A percentile compares a stretch with the other conserved stretches of the same genome.
Evolutionary conservation across 1,139 yeast species (phyloP).

Genomic region (Taphrina communis): DNA sequence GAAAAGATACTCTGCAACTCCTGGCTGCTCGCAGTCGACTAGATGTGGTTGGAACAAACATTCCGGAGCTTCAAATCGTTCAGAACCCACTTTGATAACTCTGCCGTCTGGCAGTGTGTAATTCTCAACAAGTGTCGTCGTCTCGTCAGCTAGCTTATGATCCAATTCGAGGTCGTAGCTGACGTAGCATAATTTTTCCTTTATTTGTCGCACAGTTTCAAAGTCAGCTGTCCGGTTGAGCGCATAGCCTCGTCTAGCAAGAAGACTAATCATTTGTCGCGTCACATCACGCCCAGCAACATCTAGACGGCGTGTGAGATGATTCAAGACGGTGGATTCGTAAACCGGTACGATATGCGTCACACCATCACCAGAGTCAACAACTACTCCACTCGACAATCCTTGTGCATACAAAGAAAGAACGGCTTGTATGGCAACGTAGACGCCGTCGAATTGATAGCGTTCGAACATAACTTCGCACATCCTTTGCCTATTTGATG

Average conservation of each 20-base stretch:
- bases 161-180: slow-evolving; percentile 92
- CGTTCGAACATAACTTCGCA: slow-evolving; percentile 97
- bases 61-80: slow-evolving; percentile 97
- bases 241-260: slow-evolving; percentile 95
- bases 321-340: slow-evolving; percentile 93
- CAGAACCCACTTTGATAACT: slow-evolving; percentile 89
- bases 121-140: slow-evolving; percentile 87
- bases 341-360: slow-evolving; percentile 98
- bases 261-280: slow-evolving; percentile 83
- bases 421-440: slow-evolving; percentile 98
- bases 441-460: slow-evolving; percentile 93
- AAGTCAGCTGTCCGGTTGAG: slow-evolving; percentile 98
- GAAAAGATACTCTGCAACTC: slow-evolving; percentile 89
- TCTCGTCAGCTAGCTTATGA: slow-evolving; percentile 83
- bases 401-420: slow-evolving; percentile 91
- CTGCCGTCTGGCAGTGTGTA: slow-evolving; percentile 94
- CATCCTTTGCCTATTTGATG: slow-evolving; percentile 91
- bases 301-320: slow-evolving; percentile 87
- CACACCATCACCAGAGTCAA: slow-evolving; percentile 93
- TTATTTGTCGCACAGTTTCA: slow-evolving; percentile 96
- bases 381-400: slow-evolving; percentile 95
- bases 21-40: slow-evolving; percentile 98
- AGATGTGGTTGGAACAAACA: slow-evolving; percentile 95
- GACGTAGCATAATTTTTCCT: slow-evolving; percentile 93
- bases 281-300: slow-evolving; percentile 99